Conservation (phyloP, 306 rosid genomes). For the Herpetospermum pedunculosum region DNA sequence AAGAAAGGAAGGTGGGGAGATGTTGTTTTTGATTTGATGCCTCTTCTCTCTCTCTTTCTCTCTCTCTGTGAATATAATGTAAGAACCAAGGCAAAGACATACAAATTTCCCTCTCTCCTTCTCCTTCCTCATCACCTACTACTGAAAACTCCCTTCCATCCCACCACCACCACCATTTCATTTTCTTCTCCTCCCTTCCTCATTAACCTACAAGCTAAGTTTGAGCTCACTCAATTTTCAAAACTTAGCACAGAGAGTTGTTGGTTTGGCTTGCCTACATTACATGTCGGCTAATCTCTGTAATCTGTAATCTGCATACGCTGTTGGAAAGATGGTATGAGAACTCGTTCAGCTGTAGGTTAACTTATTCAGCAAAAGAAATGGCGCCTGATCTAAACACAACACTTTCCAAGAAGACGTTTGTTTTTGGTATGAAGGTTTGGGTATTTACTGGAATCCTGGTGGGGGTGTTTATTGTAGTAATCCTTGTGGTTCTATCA, state of each 20-base stretch:
- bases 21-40: background rate
- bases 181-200: slow-evolving; percentile 1
- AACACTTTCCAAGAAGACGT: slow-evolving; percentile 55
- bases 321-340: no score
- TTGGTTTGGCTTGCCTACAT: background rate
- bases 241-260: background rate
- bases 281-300: background rate
- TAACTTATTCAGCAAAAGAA: no score
- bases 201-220: background rate
- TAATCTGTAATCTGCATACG: background rate
- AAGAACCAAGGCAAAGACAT: slow-evolving; percentile 5
- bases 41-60: background rate
- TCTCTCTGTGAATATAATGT: background rate
- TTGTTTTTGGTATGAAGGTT: slow-evolving; percentile 58
- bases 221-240: background rate
- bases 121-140: slow-evolving; percentile 48
- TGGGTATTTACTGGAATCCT: slow-evolving; percentile 71
- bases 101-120: slow-evolving; percentile 7
- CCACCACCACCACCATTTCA: background rate
- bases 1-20: background rate
- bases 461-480: slow-evolving; percentile 55
- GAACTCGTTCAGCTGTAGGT: no score
- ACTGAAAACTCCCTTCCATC: slow-evolving; percentile 56
- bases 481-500: slow-evolving; percentile 59
- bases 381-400: slow-evolving; percentile 69